Conservation (phyloP, 768 basidiomycete genomes). For the Coprinellus micaceus region DNA sequence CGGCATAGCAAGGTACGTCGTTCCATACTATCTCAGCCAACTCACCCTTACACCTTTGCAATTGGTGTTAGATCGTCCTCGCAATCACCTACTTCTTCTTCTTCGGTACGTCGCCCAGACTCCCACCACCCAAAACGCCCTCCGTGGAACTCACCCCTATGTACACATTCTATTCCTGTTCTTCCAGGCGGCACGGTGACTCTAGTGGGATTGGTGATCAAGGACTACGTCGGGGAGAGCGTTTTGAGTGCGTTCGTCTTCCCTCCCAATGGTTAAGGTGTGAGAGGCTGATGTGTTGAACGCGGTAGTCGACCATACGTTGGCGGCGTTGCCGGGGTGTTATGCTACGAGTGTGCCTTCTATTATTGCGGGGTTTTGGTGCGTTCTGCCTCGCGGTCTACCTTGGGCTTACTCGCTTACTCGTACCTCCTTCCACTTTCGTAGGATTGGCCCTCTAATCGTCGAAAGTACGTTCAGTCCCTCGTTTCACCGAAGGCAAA, state of each 20-base stretch:
- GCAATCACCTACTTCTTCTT: constrained; percentile 22
- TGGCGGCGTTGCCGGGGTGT: constrained; percentile 25
- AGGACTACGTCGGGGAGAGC: constrained; percentile 24
- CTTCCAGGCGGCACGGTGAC: constrained; percentile 20
- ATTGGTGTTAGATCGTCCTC: background rate
- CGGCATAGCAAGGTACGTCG: background rate
- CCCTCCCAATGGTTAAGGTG: background rate
- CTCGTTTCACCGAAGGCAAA: background rate
- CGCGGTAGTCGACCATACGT: constrained; percentile 16
- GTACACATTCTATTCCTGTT: background rate
- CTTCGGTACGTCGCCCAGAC: constrained; percentile 14
- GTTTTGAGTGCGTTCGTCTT: constrained; percentile 20
- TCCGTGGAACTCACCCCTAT: background rate
- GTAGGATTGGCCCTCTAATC: constrained; percentile 24
- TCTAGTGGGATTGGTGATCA: constrained; percentile 21
- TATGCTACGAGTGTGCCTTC: constrained; percentile 25
- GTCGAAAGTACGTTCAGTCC: constrained; percentile 21
- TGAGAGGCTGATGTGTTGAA: background rate
- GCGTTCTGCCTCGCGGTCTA: too few species aligned
- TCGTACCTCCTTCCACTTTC: background rate
- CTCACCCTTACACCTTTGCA: background rate
- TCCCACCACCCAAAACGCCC: background rate
- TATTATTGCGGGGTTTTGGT: constrained; percentile 28
- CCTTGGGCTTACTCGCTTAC: too few species aligned
- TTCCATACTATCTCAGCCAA: background rate